A percentile compares a stretch with the other conserved stretches of the same genome.
phyloP scores from a whole-genome alignment of 2,329 filamentous ascomycete genomes.

The Pseudopithomyces chartarum region DNA sequence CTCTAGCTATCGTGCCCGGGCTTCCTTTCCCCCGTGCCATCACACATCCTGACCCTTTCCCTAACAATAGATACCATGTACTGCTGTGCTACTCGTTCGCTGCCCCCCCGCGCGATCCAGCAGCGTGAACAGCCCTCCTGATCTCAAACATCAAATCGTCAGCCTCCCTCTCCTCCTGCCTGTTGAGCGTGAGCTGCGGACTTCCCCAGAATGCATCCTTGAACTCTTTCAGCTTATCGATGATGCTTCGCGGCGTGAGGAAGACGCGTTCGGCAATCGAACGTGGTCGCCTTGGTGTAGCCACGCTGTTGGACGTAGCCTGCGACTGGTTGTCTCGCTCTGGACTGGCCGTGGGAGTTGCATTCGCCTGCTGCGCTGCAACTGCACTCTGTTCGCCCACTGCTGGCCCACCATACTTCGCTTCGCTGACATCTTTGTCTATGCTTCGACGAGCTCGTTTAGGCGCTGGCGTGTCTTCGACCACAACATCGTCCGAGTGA shows the following conservation, averaged over 20 bases:
- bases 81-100: constrained; percentile 1
- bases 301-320: constrained; percentile 10
- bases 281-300: constrained; percentile 26
- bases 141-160: constrained; percentile 83
- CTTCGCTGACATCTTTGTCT: constrained; percentile 38
- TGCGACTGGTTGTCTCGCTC: constrained; percentile 13
- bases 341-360: constrained; percentile 10
- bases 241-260: constrained; percentile 55
- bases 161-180: constrained; percentile 70
- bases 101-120: constrained; percentile 58
- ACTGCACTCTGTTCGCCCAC: constrained; percentile 13
- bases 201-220: constrained; percentile 60
- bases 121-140: constrained; percentile 73
- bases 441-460: constrained; percentile 31
- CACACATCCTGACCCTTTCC: not conserved
- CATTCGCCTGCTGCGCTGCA: constrained; percentile 16
- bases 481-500: constrained; percentile 21
- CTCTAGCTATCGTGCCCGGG: not conserved
- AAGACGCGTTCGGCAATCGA: constrained; percentile 42
- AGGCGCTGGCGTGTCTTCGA: constrained; percentile 34
- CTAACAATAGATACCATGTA: not conserved
- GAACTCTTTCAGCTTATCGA: constrained; percentile 51
- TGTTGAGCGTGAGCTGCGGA: constrained; percentile 61
- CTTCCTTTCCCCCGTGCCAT: not conserved
- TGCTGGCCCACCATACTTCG: constrained; percentile 15